Evolutionary conservation across 768 basidiomycete genomes (phyloP).

Genomic region (Mrakia gelida): DNA sequence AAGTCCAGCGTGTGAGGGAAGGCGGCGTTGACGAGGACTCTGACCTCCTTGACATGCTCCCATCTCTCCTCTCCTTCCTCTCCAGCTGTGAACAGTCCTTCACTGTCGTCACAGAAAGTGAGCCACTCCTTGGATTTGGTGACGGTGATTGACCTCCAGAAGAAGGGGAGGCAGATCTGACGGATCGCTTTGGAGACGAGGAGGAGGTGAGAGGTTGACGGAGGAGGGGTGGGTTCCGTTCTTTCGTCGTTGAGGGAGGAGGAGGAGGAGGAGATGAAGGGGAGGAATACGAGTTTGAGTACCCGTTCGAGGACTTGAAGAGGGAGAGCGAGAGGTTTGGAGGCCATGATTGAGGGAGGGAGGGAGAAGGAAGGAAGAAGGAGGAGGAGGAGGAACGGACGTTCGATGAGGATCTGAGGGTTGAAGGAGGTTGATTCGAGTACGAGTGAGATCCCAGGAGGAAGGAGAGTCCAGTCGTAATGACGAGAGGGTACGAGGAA

Average conservation of each 20-base stretch:
- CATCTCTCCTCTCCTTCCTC: neutral
- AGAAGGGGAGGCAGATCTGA: neutral
- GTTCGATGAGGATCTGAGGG: too few species aligned
- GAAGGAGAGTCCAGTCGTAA: too few species aligned
- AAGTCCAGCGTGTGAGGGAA: neutral
- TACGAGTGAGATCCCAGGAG: too few species aligned
- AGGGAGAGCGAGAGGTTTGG: neutral
- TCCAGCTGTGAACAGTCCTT: neutral
- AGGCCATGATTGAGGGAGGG: too few species aligned
- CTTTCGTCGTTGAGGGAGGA: neutral
- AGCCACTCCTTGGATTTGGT: neutral
- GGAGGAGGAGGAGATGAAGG: neutral
- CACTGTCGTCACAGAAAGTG: too few species aligned
- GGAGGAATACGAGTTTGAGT: slow-evolving; percentile 1
- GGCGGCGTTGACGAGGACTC: neutral
- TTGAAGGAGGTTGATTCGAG: too few species aligned
- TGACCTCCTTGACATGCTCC: neutral
- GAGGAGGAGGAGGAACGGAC: too few species aligned
- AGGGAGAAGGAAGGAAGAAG: too few species aligned
- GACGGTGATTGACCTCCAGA: neutral
- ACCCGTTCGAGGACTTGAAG: neutral
- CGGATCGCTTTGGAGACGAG: neutral
- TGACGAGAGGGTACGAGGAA: too few species aligned
- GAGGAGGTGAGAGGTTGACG: neutral
- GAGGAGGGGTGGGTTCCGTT: neutral